These are phyloP conservation scores for Fusarium temperatum DNA, from an alignment of 2,329 filamentous ascomycete species.

Conservation along the genomic window DNA sequence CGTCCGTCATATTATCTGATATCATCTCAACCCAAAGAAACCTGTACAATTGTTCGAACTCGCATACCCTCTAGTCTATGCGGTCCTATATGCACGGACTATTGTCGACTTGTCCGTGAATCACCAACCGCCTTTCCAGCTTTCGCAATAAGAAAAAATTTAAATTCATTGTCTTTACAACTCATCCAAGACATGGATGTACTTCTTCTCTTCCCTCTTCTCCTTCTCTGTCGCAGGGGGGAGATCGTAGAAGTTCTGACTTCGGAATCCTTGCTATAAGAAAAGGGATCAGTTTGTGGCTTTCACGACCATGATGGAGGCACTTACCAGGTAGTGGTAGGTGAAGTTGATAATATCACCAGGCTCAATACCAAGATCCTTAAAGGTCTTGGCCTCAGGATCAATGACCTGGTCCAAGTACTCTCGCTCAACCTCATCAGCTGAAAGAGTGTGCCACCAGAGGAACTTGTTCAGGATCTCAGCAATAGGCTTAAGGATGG, in stretches of 20 bases:
- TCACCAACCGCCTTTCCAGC: slow-evolving; percentile 23
- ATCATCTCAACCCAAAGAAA: slow-evolving; percentile 37
- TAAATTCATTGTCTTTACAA: slow-evolving; percentile 63
- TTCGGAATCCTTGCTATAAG: slow-evolving; percentile 85
- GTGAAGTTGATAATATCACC: slow-evolving; percentile 86
- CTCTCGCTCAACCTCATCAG: slow-evolving; percentile 89
- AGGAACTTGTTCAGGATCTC: slow-evolving; percentile 80
- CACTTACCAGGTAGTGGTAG: slow-evolving; percentile 89
- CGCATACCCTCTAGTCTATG: slow-evolving; percentile 44
- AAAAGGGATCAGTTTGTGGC: slow-evolving; percentile 16
- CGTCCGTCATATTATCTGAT: background rate
- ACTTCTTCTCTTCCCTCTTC: slow-evolving; percentile 95
- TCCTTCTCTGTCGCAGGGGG: slow-evolving; percentile 95
- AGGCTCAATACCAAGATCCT: slow-evolving; percentile 89
- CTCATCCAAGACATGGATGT: slow-evolving; percentile 91
- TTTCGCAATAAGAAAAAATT: slow-evolving; percentile 23
- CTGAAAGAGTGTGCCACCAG: slow-evolving; percentile 88
- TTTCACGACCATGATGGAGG: background rate
- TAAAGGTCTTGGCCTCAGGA: slow-evolving; percentile 91
- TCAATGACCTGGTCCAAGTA: slow-evolving; percentile 95
- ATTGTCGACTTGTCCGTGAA: slow-evolving; percentile 29
- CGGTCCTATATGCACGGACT: slow-evolving; percentile 46
- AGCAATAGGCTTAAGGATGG: slow-evolving; percentile 78
- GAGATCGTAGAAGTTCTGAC: slow-evolving; percentile 88
- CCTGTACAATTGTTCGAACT: slow-evolving; percentile 45